Base-by-base conservation (phyloP, 495 filamentous ascomycete species). In the Penicillium dipodomyicola region DNA sequence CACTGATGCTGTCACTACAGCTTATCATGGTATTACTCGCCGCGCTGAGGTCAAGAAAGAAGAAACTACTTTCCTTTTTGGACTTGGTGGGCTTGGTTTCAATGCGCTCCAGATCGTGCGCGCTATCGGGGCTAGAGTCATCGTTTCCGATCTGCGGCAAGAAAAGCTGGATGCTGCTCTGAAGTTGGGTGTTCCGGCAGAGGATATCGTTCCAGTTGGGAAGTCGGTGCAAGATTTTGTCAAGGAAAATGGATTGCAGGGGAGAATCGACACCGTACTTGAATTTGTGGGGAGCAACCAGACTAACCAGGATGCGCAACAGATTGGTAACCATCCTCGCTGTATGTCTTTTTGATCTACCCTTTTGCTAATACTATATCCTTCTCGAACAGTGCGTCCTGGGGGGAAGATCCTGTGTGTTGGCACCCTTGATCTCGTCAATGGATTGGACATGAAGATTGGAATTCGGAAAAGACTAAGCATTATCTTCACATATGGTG, bases 401-500 rank as follows among this genome's bases (percentile, higher is more conserved):
- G 59, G 54, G 7, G 65, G 62, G 0, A 67, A 65, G 51, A 63
- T 65, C 14, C 54, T 67, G 14, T 62, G 62, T 42, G 52, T 65
- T 4, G 62, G 62, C 12, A 65, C 65, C 3, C 29, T 56, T 8
- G 57, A 65, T 23, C 59, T 56, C 5, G 37, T 25, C 3, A 67
- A 67, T 54, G 54, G 62, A 25, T 5, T 62, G 14, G 59, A 62
- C 35, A 67, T 65, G 65, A 67, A 65, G 40, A 60, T 58, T 29
- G 59, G 65, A 12, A 67, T 67, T 55, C 62, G 59, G 29, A 65
- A 65, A 42, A 23, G 65, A 37, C 20, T 67, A 30, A 65, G 59
- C 27, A 59, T 67, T 23, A 61, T 65, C 35, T 66, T 65, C 50
- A 64, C 62, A 15, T 67, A 68, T 44, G 63, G 60, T 22, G 63